A percentile compares a stretch with the other conserved stretches of the same genome.
phyloP scores from a whole-genome alignment of 2,329 filamentous ascomycete genomes.

The Didymella keratinophila region DNA sequence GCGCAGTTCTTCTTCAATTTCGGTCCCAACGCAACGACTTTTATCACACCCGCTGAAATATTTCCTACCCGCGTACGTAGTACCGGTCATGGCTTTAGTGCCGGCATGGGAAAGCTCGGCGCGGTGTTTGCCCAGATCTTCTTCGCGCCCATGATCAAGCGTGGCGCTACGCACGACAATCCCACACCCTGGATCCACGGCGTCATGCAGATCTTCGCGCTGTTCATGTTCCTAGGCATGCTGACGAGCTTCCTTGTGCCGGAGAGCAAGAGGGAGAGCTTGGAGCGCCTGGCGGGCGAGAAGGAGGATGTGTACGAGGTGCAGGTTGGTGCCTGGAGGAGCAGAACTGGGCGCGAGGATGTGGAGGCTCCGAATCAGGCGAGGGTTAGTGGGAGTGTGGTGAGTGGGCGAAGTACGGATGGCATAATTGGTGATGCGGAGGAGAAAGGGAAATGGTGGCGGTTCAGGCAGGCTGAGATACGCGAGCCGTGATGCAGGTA shows the following conservation, averaged over 20 bases:
- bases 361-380: slow-evolving; percentile 13
- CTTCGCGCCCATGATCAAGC: slow-evolving; percentile 60
- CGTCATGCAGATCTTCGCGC: slow-evolving; percentile 78
- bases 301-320: slow-evolving; percentile 56
- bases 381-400: slow-evolving; percentile 24
- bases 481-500: neutral
- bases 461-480: slow-evolving; percentile 23
- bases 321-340: slow-evolving; percentile 57
- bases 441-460: slow-evolving; percentile 36
- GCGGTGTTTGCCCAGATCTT: slow-evolving; percentile 60
- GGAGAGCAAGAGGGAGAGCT: slow-evolving; percentile 76
- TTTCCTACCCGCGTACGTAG: slow-evolving; percentile 60
- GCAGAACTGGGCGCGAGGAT: slow-evolving; percentile 17
- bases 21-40: slow-evolving; percentile 60
- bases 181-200: slow-evolving; percentile 73
- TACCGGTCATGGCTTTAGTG: slow-evolving; percentile 59
- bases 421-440: slow-evolving; percentile 20
- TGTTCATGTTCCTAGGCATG: slow-evolving; percentile 80
- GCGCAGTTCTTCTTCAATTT: slow-evolving; percentile 64
- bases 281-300: slow-evolving; percentile 75
- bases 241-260: slow-evolving; percentile 76
- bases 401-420: slow-evolving; percentile 22
- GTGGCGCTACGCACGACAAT: slow-evolving; percentile 60
- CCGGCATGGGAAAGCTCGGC: slow-evolving; percentile 58
- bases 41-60: slow-evolving; percentile 61